A percentile compares a stretch with the other conserved stretches of the same genome.
phyloP scores from a whole-genome alignment of 306 rosid species.

The Rosa lucieae region DNA sequence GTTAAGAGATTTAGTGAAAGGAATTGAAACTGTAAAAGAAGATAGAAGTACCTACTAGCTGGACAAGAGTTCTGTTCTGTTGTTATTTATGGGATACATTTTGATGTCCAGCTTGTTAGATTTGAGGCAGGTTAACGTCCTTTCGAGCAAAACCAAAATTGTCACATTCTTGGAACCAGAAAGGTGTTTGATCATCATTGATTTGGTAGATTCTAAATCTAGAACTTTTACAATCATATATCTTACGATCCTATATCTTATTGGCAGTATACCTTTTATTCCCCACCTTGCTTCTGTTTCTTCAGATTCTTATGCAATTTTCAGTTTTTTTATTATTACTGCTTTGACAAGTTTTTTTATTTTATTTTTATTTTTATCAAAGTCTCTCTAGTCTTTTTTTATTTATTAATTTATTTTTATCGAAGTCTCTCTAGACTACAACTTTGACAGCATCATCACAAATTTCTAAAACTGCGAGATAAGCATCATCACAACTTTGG shows the following conservation, averaged over 20 bases:
- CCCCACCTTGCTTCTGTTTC: no score
- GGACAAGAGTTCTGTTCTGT: conserved; percentile 12
- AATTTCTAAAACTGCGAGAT: no score
- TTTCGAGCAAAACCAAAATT: conserved; percentile 17
- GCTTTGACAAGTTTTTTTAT: no score
- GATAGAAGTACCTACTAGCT: conserved; percentile 20
- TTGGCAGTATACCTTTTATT: neutral
- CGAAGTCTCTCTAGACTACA: no score
- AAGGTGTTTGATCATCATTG: conserved; percentile 29
- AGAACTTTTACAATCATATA: neutral
- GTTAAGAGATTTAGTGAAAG: conserved; percentile 9
- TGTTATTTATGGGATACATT: neutral
- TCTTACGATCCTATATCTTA: neutral
- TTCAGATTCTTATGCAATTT: neutral
- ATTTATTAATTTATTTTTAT: no score
- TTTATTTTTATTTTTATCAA: no score
- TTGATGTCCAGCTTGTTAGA: conserved; percentile 9
- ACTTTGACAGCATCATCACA: no score
- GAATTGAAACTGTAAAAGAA: neutral
- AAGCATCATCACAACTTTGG: no score
- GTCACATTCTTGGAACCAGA: conserved; percentile 22
- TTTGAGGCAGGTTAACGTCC: conserved; percentile 7
- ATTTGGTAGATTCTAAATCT: conserved; percentile 23
- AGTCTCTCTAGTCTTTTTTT: no score
- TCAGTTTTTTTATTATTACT: neutral